Base-by-base conservation (phyloP, 345 rosid genomes). In the Nasturtium officinale region DNA sequence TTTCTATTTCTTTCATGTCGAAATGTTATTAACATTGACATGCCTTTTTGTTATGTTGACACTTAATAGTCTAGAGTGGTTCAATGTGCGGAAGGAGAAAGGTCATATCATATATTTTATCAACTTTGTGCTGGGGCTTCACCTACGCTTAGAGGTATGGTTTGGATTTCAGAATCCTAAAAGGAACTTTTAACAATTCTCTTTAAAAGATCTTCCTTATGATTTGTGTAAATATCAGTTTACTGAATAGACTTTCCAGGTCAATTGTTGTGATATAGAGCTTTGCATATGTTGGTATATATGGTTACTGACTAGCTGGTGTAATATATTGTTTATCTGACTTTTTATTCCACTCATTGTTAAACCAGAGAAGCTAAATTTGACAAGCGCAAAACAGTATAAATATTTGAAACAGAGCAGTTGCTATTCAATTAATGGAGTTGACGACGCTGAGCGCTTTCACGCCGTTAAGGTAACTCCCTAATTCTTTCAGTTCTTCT, bases 121-220 rank as follows among this genome's bases (percentile, higher is more conserved):
- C 97, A 95, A 75, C 96, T 95, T 67, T 95, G 99, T 83, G 90
- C 90, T 50, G 99, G 99, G 59, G 99, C 99, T 77, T 80, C 96
- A 65, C 63, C 33, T 61, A 71, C 65, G 9, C 89, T 95, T 47
- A 83, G 80, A 88, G 99, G 99, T 93, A 82, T 37, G 10, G 10
- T 73, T 57, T 50, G 29, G 18, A 59, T 16, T 13, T 65, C 11
- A 5, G 26, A 65, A 64, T 55, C 30, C 48, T 33, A 55, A 23
- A 56, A 57, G 32, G 3, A 2, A 13, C 60, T 47, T 58, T 48
- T 9, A 37, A 57, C 5, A 65, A 2, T 12, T 33, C 12, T 33
- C 32, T 47, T 65, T 0, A 61, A 25, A 7, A 26, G 9, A 1
- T 0, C 1, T 7, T 4, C 4, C 35, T 38, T 30, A 16, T 43